These are phyloP conservation scores for Botryotinia convoluta DNA, from an alignment of 2,329 filamentous ascomycete genomes.

Conservation along the genomic window DNA sequence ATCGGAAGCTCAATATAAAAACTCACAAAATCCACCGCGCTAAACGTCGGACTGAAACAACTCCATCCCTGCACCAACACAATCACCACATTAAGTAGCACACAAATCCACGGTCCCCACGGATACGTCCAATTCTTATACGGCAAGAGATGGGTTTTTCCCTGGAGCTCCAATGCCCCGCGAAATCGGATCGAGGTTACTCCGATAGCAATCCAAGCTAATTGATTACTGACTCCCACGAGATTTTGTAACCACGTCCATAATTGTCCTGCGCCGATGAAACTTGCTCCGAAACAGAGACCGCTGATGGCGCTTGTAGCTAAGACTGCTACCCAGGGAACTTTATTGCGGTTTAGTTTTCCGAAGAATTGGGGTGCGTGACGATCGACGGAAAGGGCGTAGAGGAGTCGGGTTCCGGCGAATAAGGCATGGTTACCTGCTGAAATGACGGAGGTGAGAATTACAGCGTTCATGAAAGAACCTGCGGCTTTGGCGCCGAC, in stretches of 20 bases:
- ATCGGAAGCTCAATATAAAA: constrained; percentile 62
- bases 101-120: constrained; percentile 54
- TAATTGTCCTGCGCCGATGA: constrained; percentile 62
- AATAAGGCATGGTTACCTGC: constrained; percentile 60
- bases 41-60: constrained; percentile 59
- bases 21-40: constrained; percentile 59
- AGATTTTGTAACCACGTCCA: constrained; percentile 68
- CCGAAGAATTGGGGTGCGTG: constrained; percentile 57
- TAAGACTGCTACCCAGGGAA: constrained; percentile 55
- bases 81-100: constrained; percentile 57
- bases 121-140: constrained; percentile 69
- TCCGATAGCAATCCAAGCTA: constrained; percentile 64
- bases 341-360: constrained; percentile 47
- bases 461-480: constrained; percentile 59
- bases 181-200: constrained; percentile 66
- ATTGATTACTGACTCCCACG: constrained; percentile 65
- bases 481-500: constrained; percentile 54
- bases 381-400: constrained; percentile 52
- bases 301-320: constrained; percentile 53
- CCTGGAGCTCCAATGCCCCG: constrained; percentile 53
- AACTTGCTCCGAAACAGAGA: constrained; percentile 62
- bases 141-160: constrained; percentile 59
- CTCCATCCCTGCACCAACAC: constrained; percentile 63
- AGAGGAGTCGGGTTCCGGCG: constrained; percentile 54
- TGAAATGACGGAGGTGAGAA: constrained; percentile 57